phyloP scores from a whole-genome alignment of 345 rosid genomes.

The Hibiscus tridactylites region DNA sequence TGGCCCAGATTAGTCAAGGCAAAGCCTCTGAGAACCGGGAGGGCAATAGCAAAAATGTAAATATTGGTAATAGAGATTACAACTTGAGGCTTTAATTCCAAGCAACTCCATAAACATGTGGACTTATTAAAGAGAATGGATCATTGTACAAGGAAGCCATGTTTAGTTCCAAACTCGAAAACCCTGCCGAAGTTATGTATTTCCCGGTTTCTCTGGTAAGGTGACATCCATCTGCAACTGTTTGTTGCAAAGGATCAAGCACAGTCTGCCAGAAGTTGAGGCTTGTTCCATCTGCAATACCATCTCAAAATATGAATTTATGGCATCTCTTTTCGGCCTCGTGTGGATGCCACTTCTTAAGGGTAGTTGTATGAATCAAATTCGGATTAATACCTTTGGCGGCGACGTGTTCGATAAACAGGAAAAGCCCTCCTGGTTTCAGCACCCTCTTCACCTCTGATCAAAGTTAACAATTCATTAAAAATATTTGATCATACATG shows the following conservation, averaged over 20 bases:
- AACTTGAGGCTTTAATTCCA: conserved; percentile 23
- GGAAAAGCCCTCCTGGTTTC: conserved; percentile 66
- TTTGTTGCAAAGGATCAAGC: conserved; percentile 66
- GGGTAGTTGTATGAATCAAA: not conserved
- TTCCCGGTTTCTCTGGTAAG: conserved; percentile 54
- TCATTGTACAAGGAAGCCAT: conserved; percentile 29
- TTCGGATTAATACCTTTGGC: conserved; percentile 50
- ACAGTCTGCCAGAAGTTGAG: conserved; percentile 47
- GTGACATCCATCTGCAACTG: conserved; percentile 68
- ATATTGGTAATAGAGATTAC: not conserved
- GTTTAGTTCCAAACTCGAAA: conserved; percentile 44
- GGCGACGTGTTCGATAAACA: conserved; percentile 85
- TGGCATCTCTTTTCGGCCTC: no score
- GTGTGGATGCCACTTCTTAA: not conserved
- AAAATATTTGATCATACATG: not conserved
- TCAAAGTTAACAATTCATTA: not conserved
- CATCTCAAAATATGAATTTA: not conserved
- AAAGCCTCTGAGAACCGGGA: no score
- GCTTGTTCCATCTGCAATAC: conserved; percentile 53
- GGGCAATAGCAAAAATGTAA: no score
- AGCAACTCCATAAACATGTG: conserved; percentile 73
- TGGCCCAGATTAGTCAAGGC: no score
- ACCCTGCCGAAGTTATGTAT: conserved; percentile 47
- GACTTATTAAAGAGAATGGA: conserved; percentile 26
- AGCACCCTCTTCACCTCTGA: conserved; percentile 73